Base-by-base conservation (phyloP, 108 stramenopile species). In the Pseudonitzschia delicatissima region DNA sequence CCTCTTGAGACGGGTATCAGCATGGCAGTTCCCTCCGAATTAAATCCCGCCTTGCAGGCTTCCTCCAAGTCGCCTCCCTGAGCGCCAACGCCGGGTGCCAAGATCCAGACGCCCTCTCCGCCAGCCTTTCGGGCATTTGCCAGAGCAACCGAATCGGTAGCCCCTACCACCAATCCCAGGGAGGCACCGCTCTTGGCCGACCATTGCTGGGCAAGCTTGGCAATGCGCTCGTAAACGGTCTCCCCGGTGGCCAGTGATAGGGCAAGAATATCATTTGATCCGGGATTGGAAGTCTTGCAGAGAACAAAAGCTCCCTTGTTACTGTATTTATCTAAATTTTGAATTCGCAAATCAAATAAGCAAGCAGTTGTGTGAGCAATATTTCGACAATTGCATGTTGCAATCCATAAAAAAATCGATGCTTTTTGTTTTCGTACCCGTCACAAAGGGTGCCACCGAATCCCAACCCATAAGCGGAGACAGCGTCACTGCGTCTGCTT, bases 211-310 rank as follows among this genome's bases (percentile, higher is more conserved):
- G 76, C 71, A 39, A 94, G 72, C 40, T 72, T 60, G 4, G 96
- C 96, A 49, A 99, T 95, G 67, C 82, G 72, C 74, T 97, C 95
- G 64, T 84, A 98, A 3, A 98, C 59, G 12, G 87, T 82, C 57
- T 74, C 77, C 5, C 58, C 64, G 33, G 65, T 62, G 15, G 61
- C 47, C 45, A 98, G 71, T 4, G 67, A 27, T 8, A 95, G 75
- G 17, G 93, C 85, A 45, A 98, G 78, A 8, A 99, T 33, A 59
- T 99, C 97, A 49, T 92, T 85, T 28, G 94, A 92, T 55, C 94
- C 92, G 18, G 91, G 90, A 78, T 99, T 99, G 36, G 96, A 97
- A 40, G 99, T 99, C 88, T 98, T 98, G 90, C 99, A 99, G 27
- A 99, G 76, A 27, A 99, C 63, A 69, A 99, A 99, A 15, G 92